phyloP scores from a whole-genome alignment of 2,329 filamentous ascomycete genomes.

The Blumeria hordei region DNA sequence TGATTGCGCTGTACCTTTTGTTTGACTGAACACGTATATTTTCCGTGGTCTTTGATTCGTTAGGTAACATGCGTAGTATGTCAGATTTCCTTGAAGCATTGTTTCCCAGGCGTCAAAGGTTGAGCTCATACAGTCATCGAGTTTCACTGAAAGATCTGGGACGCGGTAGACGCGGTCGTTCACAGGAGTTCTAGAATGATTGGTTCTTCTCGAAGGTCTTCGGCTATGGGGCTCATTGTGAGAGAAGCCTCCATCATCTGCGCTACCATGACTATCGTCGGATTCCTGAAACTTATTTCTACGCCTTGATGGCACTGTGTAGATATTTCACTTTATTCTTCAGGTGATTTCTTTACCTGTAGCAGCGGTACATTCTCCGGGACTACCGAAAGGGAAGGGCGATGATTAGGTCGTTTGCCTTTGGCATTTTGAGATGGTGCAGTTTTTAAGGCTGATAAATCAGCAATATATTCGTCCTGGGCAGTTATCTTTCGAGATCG shows the following conservation, averaged over 20 bases:
- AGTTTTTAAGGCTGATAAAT: background rate
- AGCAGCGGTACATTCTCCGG: background rate
- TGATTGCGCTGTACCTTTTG: background rate
- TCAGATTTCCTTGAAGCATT: background rate
- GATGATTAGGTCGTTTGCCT: background rate
- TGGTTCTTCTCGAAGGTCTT: background rate
- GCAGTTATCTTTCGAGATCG: background rate
- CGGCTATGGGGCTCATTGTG: background rate
- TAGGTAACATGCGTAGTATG: background rate
- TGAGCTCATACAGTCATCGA: background rate
- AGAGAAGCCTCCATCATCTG: background rate
- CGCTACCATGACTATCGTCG: background rate
- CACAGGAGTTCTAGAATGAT: background rate
- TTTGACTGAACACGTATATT: background rate
- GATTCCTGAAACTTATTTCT: background rate
- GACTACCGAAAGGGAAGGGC: background rate
- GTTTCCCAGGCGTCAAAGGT: background rate
- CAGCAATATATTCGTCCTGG: background rate
- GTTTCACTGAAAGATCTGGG: background rate
- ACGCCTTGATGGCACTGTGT: background rate
- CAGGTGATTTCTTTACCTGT: background rate
- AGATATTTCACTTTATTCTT: too few relatives aligned
- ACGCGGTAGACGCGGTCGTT: background rate
- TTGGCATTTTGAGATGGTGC: background rate
- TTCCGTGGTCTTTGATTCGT: background rate